Conservation (phyloP, 164 flowering plant genomes). For the Magnolia changhungtana region DNA sequence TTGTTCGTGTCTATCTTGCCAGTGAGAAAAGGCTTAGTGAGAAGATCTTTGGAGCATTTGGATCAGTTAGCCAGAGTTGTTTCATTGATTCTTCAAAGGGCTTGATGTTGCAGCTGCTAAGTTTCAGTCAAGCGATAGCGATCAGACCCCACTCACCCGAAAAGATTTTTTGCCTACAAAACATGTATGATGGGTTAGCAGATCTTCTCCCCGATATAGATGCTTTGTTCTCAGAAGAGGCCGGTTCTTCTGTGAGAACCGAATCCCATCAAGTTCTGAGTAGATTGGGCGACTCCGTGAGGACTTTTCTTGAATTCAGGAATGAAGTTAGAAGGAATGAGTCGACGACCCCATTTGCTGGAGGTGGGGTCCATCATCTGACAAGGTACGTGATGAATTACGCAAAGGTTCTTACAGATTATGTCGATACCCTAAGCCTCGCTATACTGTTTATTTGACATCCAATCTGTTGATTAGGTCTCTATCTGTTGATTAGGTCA, state of each 20-base stretch:
- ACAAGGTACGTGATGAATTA: conserved; percentile 14
- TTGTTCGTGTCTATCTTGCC: conserved; percentile 3
- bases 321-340: neutral
- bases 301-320: conserved; percentile 4
- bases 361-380: conserved; percentile 8
- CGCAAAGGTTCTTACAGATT: neutral
- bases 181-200: conserved; percentile 7
- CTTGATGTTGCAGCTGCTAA: conserved; percentile 5
- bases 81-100: conserved; percentile 11
- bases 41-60: conserved; percentile 5
- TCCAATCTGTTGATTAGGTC: no score
- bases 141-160: conserved; percentile 2
- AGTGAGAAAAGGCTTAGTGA: conserved; percentile 4
- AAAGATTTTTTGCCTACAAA: neutral
- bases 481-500: no score
- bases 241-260: neutral
- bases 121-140: conserved; percentile 10
- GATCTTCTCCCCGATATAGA: conserved; percentile 7
- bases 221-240: neutral
- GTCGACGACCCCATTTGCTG: neutral
- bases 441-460: no score
- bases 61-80: neutral
- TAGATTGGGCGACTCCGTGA: conserved; percentile 5
- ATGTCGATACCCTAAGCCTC: neutral
- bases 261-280: conserved; percentile 1